Conservation (phyloP, 2,329 filamentous ascomycete genomes). For the Xylariaceae sp. region DNA sequence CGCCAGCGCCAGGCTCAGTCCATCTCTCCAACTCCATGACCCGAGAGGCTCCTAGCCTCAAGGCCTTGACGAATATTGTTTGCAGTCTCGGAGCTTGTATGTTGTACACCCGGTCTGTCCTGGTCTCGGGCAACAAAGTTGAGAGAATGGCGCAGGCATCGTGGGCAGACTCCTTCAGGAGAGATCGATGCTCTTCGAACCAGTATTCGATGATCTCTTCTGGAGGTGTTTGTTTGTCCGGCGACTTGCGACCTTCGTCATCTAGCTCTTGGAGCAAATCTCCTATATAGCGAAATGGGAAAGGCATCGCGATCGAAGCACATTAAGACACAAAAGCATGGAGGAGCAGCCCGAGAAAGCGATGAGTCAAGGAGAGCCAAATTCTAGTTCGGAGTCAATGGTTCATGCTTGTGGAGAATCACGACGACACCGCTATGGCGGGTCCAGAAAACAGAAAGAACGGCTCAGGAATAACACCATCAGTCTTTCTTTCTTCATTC, state of each 20-base stretch:
- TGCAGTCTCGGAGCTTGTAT: slow-evolving; percentile 59
- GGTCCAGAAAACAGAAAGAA: not conserved
- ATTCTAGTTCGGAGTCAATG: no score
- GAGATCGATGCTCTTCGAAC: slow-evolving; percentile 59
- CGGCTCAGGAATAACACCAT: no score
- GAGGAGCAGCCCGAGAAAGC: not conserved
- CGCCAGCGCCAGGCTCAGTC: slow-evolving; percentile 47
- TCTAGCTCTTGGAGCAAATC: slow-evolving; percentile 67
- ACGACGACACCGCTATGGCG: slow-evolving; percentile 5
- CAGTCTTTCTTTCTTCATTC: no score
- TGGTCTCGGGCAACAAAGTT: slow-evolving; percentile 67
- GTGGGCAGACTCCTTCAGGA: slow-evolving; percentile 52
- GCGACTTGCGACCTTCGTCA: slow-evolving; percentile 32
- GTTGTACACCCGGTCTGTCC: slow-evolving; percentile 72
- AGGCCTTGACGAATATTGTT: slow-evolving; percentile 60
- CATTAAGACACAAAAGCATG: not conserved
- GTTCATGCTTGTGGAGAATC: slow-evolving; percentile 17
- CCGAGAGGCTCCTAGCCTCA: slow-evolving; percentile 60
- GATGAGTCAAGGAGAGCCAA: not conserved
- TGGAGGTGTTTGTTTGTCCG: slow-evolving; percentile 30
- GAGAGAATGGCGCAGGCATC: slow-evolving; percentile 64
- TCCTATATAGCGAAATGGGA: slow-evolving; percentile 67
- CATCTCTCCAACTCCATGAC: slow-evolving; percentile 59
- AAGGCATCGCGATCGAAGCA: slow-evolving; percentile 38
- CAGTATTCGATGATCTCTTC: slow-evolving; percentile 51